Percentiles rank a stretch among this genome's conserved stretches.
phyloP scores from a whole-genome alignment of 305 asterid genomes.

The Fraxinus baroniana region DNA sequence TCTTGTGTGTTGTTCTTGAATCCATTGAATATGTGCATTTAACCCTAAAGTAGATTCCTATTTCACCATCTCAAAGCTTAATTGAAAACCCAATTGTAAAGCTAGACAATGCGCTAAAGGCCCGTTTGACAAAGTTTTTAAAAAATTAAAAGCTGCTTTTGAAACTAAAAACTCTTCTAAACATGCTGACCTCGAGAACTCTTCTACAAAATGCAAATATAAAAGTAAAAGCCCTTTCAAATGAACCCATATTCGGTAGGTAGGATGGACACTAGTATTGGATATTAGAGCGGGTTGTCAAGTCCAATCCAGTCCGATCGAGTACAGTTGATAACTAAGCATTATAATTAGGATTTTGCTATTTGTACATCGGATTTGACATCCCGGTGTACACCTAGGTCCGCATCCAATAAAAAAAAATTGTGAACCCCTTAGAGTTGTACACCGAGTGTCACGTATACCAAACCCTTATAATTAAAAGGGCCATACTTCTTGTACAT shows the following conservation, averaged over 20 bases:
- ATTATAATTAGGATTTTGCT: not conserved
- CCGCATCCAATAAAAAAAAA: too few species aligned
- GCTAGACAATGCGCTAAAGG: not conserved
- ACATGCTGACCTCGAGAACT: not conserved
- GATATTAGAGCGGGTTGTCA: not conserved
- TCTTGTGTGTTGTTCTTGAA: slow-evolving; percentile 3
- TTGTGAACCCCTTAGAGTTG: not conserved
- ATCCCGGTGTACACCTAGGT: not conserved
- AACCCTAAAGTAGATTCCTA: not conserved
- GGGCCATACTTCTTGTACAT: too few species aligned
- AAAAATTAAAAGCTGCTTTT: too few species aligned
- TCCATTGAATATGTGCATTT: slow-evolving; percentile 6
- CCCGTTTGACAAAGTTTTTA: not conserved
- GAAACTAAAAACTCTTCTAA: too few species aligned
- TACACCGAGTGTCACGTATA: not conserved
- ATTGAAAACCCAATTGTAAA: not conserved
- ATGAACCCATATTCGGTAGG: not conserved
- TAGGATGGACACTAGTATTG: not conserved
- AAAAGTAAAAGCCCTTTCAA: not conserved
- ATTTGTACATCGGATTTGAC: not conserved
- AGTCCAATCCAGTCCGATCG: not conserved
- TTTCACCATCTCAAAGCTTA: not conserved
- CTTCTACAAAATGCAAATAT: not conserved
- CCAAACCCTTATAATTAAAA: not conserved
- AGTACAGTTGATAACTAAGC: not conserved